Evolutionary conservation across 345 rosid species (phyloP).

Genomic region (Eucalyptus caleyi): DNA sequence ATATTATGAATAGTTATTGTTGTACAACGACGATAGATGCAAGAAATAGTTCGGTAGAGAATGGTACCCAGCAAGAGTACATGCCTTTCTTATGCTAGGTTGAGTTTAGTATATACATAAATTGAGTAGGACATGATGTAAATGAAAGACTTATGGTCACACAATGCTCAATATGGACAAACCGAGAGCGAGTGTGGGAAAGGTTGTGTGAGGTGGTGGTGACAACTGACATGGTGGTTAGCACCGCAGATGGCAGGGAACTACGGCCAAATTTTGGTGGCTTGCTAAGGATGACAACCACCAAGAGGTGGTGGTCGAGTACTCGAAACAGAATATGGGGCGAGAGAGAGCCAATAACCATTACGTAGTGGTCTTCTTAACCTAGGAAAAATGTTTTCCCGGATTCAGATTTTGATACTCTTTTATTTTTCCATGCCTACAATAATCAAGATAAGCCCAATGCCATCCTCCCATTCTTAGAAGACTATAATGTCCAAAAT

Average conservation of each 20-base stretch:
- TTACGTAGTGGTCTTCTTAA: background rate
- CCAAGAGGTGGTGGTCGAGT: background rate
- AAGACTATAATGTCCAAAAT: background rate
- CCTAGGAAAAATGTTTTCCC: background rate
- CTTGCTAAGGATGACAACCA: background rate
- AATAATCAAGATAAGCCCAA: background rate
- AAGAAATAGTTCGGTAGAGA: background rate
- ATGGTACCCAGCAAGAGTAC: background rate
- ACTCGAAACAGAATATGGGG: background rate
- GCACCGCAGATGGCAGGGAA: background rate
- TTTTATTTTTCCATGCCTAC: too few relatives aligned
- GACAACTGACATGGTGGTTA: rapidly evolving
- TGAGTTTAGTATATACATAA: background rate
- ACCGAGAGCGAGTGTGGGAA: background rate
- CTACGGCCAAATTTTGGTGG: background rate
- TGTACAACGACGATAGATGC: background rate
- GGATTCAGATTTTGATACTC: background rate
- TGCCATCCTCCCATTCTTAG: background rate
- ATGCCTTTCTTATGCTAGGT: background rate
- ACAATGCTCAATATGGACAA: background rate
- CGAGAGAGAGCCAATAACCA: background rate
- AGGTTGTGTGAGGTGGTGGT: background rate
- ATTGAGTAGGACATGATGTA: background rate
- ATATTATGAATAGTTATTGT: background rate
- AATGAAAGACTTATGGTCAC: background rate